These are phyloP conservation scores for Kazachstania psychrophila DNA, from an alignment of 805 yeast species.

Conservation along the genomic window DNA sequence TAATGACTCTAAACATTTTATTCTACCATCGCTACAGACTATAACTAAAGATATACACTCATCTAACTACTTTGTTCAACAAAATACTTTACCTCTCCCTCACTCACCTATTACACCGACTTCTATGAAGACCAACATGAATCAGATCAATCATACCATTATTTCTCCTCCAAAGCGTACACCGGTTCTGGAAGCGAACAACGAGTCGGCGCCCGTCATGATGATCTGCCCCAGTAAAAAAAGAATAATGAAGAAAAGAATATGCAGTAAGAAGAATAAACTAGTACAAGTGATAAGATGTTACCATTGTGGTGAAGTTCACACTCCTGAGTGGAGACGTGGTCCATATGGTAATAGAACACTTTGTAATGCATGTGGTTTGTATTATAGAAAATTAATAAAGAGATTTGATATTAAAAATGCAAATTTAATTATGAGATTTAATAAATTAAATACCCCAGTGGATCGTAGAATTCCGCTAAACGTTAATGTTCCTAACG, in stretches of 20 bases:
- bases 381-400: slow-evolving; percentile 56
- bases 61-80: too few species aligned
- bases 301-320: slow-evolving; percentile 60
- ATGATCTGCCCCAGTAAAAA: too few species aligned
- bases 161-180: too few species aligned
- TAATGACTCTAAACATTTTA: neutral
- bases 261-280: slow-evolving; percentile 2
- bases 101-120: too few species aligned
- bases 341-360: slow-evolving; percentile 84
- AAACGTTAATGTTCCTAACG: slow-evolving; percentile 17
- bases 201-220: too few species aligned
- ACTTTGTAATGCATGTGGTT: slow-evolving; percentile 88
- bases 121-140: too few species aligned
- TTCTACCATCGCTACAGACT: neutral
- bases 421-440: slow-evolving; percentile 27
- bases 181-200: too few species aligned
- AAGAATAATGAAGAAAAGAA: neutral
- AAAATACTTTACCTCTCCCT: too few species aligned
- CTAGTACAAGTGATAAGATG: slow-evolving; percentile 28
- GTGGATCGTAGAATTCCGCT: slow-evolving; percentile 27
- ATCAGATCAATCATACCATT: too few species aligned
- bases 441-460: slow-evolving; percentile 20
- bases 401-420: slow-evolving; percentile 29
- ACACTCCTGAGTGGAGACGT: slow-evolving; percentile 89
- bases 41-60: too few species aligned